Conservation (phyloP, 345 rosid species). For the Cardamine resedifolia region DNA sequence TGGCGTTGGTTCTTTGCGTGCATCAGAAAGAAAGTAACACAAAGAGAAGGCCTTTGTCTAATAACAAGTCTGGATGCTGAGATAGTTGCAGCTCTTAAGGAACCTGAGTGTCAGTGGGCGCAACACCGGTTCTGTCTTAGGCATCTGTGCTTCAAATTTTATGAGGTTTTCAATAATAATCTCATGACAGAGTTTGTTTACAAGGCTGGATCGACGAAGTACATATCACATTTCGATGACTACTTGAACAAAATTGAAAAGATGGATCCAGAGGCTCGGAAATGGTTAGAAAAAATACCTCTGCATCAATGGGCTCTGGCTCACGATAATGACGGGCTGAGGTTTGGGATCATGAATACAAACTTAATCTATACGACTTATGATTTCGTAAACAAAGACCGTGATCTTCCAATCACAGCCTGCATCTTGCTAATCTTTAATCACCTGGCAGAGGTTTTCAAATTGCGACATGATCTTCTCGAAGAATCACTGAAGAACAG, state of each 20-base stretch:
- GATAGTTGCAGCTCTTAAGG: not conserved
- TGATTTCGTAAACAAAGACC: not conserved
- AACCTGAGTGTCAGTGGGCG: slow-evolving; percentile 17
- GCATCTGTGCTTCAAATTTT: not conserved
- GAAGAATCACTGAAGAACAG: not conserved
- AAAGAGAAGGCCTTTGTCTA: not conserved
- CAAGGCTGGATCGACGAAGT: not conserved
- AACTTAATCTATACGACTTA: not conserved
- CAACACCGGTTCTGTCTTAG: slow-evolving; percentile 24
- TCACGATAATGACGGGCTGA: not conserved
- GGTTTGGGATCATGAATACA: slow-evolving; percentile 6
- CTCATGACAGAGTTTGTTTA: not conserved
- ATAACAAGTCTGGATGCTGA: not conserved
- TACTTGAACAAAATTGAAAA: slow-evolving; percentile 1
- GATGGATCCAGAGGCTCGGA: slow-evolving; percentile 9
- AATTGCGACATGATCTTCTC: not conserved
- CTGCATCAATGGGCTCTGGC: slow-evolving; percentile 1
- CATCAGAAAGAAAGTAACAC: slow-evolving; percentile 15
- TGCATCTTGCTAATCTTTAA: not conserved
- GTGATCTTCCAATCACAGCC: not conserved
- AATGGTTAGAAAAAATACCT: slow-evolving; percentile 7
- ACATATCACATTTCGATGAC: not conserved
- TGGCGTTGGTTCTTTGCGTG: slow-evolving; percentile 24
- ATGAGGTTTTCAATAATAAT: not conserved
- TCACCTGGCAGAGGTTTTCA: not conserved